Evolutionary conservation across 2,329 filamentous ascomycete genomes (phyloP).

Genomic region (Phialocephala subalpina): DNA sequence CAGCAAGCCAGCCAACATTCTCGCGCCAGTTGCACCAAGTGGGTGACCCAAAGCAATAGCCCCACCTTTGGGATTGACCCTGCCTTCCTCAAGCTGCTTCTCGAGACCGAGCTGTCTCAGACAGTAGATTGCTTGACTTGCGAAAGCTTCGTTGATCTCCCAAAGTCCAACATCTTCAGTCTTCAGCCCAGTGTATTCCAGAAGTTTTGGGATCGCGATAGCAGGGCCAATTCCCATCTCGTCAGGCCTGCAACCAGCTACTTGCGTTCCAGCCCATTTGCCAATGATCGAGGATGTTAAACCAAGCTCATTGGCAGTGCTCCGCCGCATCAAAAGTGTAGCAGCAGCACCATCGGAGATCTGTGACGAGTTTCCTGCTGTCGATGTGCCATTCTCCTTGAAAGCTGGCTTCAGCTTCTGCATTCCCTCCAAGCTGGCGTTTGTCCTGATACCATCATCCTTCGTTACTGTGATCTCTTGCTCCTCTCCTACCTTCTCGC

Average conservation of each 20-base stretch:
- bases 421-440: conserved; percentile 73
- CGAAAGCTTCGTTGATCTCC: conserved; percentile 92
- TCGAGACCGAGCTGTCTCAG: conserved; percentile 74
- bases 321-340: conserved; percentile 83
- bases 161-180: conserved; percentile 80
- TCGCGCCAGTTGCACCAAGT: conserved; percentile 85
- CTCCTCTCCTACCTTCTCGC: conserved; percentile 59
- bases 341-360: conserved; percentile 90
- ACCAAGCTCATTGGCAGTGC: conserved; percentile 77
- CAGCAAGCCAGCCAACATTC: conserved; percentile 75
- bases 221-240: conserved; percentile 96
- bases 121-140: conserved; percentile 73
- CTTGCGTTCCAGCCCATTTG: conserved; percentile 80
- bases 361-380: conserved; percentile 87
- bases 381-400: conserved; percentile 75
- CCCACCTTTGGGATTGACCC: conserved; percentile 90
- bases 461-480: conserved; percentile 72
- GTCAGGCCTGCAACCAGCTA: conserved; percentile 82
- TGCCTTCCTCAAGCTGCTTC: conserved; percentile 65
- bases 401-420: conserved; percentile 88
- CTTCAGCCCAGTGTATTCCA: conserved; percentile 71
- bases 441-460: conserved; percentile 84
- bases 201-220: conserved; percentile 82
- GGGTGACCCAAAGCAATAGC: conserved; percentile 96
- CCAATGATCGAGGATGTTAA: conserved; percentile 76